Evolutionary conservation across 768 basidiomycete genomes (phyloP).

Genomic region (Sarcomyxa edulis): DNA sequence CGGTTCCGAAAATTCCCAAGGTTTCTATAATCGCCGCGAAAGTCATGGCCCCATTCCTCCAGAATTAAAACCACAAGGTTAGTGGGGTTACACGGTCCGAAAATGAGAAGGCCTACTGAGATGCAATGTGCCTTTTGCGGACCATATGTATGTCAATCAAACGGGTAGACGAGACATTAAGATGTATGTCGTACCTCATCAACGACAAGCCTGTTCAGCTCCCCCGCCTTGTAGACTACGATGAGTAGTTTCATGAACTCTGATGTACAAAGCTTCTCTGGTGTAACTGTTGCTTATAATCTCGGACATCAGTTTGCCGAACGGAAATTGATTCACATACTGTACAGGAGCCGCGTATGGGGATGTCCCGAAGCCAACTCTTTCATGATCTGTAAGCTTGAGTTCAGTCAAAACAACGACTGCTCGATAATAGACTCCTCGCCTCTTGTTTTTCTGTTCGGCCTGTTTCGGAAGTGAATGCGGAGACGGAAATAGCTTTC

Average conservation of each 20-base stretch:
- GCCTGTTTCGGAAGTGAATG: constrained; percentile 65
- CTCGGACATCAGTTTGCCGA: not conserved
- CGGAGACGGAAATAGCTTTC: constrained; percentile 50
- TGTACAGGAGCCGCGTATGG: constrained; percentile 60
- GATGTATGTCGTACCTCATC: constrained; percentile 55
- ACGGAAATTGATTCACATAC: constrained; percentile 28
- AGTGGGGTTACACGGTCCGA: not conserved
- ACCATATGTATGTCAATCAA: constrained; percentile 3
- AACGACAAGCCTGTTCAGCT: constrained; percentile 70
- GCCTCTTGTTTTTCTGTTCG: constrained; percentile 56
- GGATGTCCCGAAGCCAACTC: constrained; percentile 61
- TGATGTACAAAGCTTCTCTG: constrained; percentile 58
- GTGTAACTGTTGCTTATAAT: constrained; percentile 49
- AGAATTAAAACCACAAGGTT: not conserved
- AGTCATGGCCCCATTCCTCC: constrained; percentile 85
- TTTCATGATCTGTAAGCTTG: constrained; percentile 49
- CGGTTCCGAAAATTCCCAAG: constrained; percentile 65
- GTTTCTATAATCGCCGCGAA: constrained; percentile 66
- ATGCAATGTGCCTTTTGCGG: constrained; percentile 81
- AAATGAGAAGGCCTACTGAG: constrained; percentile 43
- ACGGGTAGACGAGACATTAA: not conserved
- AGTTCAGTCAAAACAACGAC: too few relatives aligned
- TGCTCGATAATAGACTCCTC: not conserved
- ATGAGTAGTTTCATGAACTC: constrained; percentile 51
- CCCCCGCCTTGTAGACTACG: constrained; percentile 43